Evolutionary conservation across 371 early-diverging fungal genomes (phyloP).

Genomic region (Batrachochytrium dendrobatidis): DNA sequence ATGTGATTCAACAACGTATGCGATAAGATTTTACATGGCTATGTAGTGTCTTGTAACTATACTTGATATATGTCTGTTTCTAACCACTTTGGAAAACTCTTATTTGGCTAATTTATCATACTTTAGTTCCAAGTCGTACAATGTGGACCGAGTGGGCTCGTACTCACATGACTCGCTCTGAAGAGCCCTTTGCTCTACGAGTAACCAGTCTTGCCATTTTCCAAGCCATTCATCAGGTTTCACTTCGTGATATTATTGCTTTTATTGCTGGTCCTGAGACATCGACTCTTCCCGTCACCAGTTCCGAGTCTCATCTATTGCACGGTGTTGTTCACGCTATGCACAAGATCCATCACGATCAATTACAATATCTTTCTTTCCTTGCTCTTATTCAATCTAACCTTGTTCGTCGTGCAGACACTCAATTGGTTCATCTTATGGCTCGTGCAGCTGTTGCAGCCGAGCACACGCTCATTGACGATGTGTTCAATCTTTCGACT

Average conservation of each 20-base stretch:
- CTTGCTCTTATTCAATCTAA: constrained; percentile 7
- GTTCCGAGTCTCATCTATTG: background rate
- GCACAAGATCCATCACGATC: constrained; percentile 17
- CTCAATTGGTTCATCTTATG: constrained; percentile 12
- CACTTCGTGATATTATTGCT: constrained; percentile 15
- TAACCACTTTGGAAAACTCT: background rate
- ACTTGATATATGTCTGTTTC: background rate
- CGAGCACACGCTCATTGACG: constrained; percentile 20
- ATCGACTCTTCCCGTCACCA: background rate
- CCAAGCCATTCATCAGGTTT: constrained; percentile 11
- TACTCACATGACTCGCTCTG: constrained; percentile 21
- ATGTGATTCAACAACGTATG: constrained; percentile 11
- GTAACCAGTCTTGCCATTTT: constrained; percentile 22
- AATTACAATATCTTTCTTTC: constrained; percentile 16
- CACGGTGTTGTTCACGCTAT: constrained; percentile 22
- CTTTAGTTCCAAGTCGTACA: constrained; percentile 17
- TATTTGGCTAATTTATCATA: background rate
- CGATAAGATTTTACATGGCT: background rate
- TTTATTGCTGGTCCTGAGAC: constrained; percentile 10
- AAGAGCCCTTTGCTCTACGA: constrained; percentile 21
- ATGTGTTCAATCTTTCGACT: constrained; percentile 19
- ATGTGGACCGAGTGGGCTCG: constrained; percentile 28
- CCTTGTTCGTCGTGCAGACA: constrained; percentile 16
- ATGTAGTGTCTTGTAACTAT: background rate
- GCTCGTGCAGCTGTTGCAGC: constrained; percentile 19